Evolutionary conservation across 345 rosid species (phyloP).

Genomic region (Jatropha curcas): DNA sequence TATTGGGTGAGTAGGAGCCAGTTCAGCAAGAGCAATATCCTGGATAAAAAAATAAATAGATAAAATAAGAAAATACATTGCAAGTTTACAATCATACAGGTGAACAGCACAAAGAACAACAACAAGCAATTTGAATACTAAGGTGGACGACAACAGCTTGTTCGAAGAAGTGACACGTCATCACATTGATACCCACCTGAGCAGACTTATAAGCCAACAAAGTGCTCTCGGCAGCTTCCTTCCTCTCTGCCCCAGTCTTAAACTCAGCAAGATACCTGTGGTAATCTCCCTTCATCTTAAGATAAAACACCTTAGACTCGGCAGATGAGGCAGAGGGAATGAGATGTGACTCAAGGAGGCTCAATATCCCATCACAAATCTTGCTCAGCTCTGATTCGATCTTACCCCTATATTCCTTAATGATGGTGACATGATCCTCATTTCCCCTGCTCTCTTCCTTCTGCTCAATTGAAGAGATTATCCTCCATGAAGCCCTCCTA

Average conservation of each 20-base stretch:
- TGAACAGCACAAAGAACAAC: neutral
- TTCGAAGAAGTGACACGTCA: neutral
- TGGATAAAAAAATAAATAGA: constrained; percentile 25
- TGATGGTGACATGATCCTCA: constrained; percentile 66
- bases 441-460: constrained; percentile 97
- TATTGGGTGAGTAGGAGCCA: constrained; percentile 95
- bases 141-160: neutral
- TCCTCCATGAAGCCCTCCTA: constrained; percentile 99
- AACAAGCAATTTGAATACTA: no score
- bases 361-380: constrained; percentile 88
- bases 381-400: constrained; percentile 87
- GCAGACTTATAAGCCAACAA: constrained; percentile 94
- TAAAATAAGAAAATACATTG: neutral
- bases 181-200: constrained; percentile 49
- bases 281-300: constrained; percentile 98
- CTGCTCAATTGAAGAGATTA: constrained; percentile 97
- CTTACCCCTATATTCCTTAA: constrained; percentile 88
- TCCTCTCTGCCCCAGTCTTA: constrained; percentile 90
- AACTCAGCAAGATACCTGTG: constrained; percentile 94
- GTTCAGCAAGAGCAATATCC: constrained; percentile 91
- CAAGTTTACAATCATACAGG: neutral
- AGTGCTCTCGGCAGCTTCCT: constrained; percentile 98
- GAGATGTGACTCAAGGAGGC: constrained; percentile 83
- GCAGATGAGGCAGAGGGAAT: constrained; percentile 79
- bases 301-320: constrained; percentile 94